These are phyloP conservation scores for Pelargonium nanum DNA, from an alignment of 345 rosid species.

Conservation along the genomic window DNA sequence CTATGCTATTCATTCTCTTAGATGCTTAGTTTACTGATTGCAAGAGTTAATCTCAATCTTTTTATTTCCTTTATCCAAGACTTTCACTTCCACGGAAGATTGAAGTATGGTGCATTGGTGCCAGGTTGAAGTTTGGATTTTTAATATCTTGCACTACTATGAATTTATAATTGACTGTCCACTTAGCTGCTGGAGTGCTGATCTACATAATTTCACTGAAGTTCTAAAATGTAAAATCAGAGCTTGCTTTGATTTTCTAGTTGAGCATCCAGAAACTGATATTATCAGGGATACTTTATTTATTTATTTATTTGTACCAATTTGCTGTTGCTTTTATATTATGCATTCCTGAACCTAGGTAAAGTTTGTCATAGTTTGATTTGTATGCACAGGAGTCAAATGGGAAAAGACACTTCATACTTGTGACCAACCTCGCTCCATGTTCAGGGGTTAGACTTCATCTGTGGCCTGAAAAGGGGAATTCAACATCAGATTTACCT, in stretches of 20 bases:
- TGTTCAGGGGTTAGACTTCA: constrained; percentile 93
- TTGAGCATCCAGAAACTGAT: not conserved
- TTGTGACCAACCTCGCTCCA: constrained; percentile 93
- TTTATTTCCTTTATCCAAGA: not conserved
- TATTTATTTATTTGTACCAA: not conserved
- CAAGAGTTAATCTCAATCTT: no score
- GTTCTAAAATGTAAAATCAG: not conserved
- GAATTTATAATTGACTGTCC: not conserved
- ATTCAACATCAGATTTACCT: constrained; percentile 39
- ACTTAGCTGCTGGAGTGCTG: not conserved
- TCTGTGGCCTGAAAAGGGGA: constrained; percentile 80
- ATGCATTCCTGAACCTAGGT: constrained; percentile 1
- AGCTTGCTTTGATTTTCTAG: not conserved
- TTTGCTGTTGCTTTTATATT: constrained; percentile 2
- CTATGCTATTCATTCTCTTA: not conserved
- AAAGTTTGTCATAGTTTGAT: constrained; percentile 11
- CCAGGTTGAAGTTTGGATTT: not conserved
- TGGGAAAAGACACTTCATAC: constrained; percentile 71
- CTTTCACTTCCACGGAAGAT: not conserved
- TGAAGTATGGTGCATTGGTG: not conserved
- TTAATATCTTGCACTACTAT: not conserved
- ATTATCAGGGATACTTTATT: not conserved
- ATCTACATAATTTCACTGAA: not conserved
- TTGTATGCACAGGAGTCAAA: constrained; percentile 57
- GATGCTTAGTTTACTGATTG: no score